phyloP scores from a whole-genome alignment of 1,284 basidiomycete genomes.

The Coniferiporia weirii region DNA sequence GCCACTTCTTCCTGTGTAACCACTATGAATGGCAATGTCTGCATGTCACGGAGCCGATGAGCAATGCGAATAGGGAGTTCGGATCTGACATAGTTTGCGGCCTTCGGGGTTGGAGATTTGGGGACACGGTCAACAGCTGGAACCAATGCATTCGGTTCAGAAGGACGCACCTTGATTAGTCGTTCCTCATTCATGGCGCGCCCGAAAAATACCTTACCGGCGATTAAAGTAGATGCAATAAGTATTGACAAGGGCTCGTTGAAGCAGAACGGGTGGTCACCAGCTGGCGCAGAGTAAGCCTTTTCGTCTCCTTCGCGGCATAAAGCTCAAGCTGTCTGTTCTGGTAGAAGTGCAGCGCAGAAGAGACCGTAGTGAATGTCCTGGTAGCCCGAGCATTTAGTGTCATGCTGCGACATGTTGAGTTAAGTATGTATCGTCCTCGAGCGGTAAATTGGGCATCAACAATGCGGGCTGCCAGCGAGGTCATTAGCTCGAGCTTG shows the following conservation, averaged over 20 bases:
- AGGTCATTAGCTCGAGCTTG: neutral
- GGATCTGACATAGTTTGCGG: conserved; percentile 84
- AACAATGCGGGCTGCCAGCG: neutral
- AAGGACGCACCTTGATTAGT: conserved; percentile 55
- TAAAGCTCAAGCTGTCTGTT: conserved; percentile 81
- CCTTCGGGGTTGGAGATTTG: conserved; percentile 37
- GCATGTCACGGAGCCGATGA: conserved; percentile 83
- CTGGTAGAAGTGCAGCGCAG: conserved; percentile 69
- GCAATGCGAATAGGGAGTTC: conserved; percentile 87
- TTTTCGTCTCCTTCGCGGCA: conserved; percentile 69
- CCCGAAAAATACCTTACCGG: conserved; percentile 55
- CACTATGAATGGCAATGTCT: conserved; percentile 82
- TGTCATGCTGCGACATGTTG: neutral
- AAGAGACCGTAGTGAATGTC: conserved; percentile 7
- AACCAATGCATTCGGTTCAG: neutral
- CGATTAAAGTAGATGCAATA: neutral
- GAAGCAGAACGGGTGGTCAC: conserved; percentile 37
- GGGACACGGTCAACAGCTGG: conserved; percentile 4
- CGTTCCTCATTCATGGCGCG: conserved; percentile 71
- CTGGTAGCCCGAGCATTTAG: neutral
- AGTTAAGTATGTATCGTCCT: neutral
- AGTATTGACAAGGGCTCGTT: conserved; percentile 8
- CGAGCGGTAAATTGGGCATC: neutral
- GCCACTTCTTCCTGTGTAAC: conserved; percentile 84
- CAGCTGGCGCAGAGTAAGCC: conserved; percentile 76